Evolutionary conservation across 208 protist species (phyloP), one percentile per base, ranked within the genome.

Genomic region (Trypanosoma mega): DNA sequence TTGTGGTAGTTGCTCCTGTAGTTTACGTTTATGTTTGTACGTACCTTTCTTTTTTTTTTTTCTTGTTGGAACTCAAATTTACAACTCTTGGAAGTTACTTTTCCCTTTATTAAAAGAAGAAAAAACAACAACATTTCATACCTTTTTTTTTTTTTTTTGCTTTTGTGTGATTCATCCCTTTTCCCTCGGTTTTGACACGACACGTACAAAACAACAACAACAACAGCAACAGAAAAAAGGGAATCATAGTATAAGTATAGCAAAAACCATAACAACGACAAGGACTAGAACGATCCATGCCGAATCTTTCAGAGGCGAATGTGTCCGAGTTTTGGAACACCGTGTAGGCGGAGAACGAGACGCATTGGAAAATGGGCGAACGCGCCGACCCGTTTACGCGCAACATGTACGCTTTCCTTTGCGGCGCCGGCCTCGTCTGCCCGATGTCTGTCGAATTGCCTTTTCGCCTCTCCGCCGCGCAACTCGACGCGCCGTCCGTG

Each of bases 271-370:
- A 39, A 16, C 34, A 6, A 16, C 34, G 12, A 12, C 8, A 16
- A 39, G 6, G 12, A 39, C 6, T 12, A 39, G 34, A 39, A 39
- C 6, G 12, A 39, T 16, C 12, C 8, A 39, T 16, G 34, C 12
- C 34, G 6, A 39, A 39, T 12, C 12, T 39, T 39, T 39, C 34
- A 39, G 34, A 39, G 34, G 12, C 8, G 34, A 83, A 87, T 53
- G 56, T 72, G 11, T 39, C 55, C 11, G 66, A 70, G n/a, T 84
- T 82, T 48, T 88, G 81, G 81, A 74, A 3, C 5, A 23, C 41
- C 0, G 81, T 68, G 2, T 88, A 75, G 81, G 64, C 59, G 47
- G 63, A 33, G 14, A 48, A 74, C 30, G 56, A 65, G 1, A 84
- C 72, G 0, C 62, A 67, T 7, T 84, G 77, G 78, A 71, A 70